Conservation (phyloP, 2,329 filamentous ascomycete genomes). For the Hymenoscyphus fructigenus region DNA sequence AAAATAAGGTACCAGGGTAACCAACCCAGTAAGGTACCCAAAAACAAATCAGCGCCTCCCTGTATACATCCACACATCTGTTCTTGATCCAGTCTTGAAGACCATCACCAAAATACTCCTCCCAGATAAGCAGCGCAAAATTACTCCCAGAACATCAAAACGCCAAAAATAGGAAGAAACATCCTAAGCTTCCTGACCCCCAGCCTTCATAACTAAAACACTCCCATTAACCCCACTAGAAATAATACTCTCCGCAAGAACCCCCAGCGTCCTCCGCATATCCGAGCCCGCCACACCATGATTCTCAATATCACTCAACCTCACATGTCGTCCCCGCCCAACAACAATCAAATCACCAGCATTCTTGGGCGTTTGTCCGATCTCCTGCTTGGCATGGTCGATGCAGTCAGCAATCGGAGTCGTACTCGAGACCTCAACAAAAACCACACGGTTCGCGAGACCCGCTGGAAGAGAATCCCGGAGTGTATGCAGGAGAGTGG, state of each 20-base stretch:
- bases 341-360: constrained; percentile 71
- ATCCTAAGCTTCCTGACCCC: constrained; percentile 20
- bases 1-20: no score
- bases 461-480: constrained; percentile 53
- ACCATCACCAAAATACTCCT: background rate
- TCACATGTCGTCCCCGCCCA: constrained; percentile 44
- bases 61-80: background rate
- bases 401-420: constrained; percentile 42
- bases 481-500: constrained; percentile 56
- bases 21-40: background rate
- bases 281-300: constrained; percentile 37
- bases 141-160: background rate
- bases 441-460: constrained; percentile 55
- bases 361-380: constrained; percentile 61
- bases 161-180: background rate
- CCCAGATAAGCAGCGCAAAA: background rate
- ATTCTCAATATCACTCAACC: constrained; percentile 24
- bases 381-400: constrained; percentile 54
- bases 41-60: background rate
- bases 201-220: constrained; percentile 68
- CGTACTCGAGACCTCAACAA: constrained; percentile 49
- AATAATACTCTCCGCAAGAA: constrained; percentile 60
- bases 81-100: background rate
- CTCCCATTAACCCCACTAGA: constrained; percentile 62
- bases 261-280: constrained; percentile 54